phyloP scores from a whole-genome alignment of 352 stramenopile genomes.

The Globisporangium apiculatum region DNA sequence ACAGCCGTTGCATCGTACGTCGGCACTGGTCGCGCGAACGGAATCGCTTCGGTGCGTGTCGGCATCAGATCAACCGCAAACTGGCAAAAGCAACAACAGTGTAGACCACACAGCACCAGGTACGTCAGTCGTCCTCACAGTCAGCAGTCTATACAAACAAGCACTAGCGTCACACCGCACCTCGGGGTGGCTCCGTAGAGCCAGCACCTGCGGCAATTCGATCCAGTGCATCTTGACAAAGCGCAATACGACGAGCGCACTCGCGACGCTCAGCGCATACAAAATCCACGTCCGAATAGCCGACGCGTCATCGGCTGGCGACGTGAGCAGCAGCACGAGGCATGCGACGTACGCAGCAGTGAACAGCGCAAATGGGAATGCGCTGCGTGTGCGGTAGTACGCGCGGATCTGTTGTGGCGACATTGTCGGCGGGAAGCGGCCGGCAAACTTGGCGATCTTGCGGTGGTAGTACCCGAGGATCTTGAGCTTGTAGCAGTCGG shows the following conservation, averaged over 20 bases:
- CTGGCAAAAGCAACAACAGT: conserved; percentile 16
- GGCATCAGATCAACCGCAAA: conserved; percentile 38
- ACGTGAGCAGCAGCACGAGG: conserved; percentile 32
- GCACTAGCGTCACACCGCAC: conserved; percentile 17
- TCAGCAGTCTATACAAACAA: background rate
- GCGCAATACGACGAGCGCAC: conserved; percentile 55
- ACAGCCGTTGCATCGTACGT: conserved; percentile 28
- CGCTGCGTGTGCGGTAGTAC: conserved; percentile 44
- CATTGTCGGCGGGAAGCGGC: conserved; percentile 43
- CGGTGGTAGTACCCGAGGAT: conserved; percentile 81
- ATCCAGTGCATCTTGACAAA: conserved; percentile 68
- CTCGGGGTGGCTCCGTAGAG: conserved; percentile 54
- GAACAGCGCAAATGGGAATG: conserved; percentile 42
- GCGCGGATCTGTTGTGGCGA: conserved; percentile 33
- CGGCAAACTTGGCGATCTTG: conserved; percentile 73
- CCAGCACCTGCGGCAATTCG: conserved; percentile 62
- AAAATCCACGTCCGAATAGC: conserved; percentile 40
- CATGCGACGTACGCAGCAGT: conserved; percentile 26
- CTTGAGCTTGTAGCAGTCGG: conserved; percentile 69
- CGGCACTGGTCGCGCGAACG: conserved; percentile 47
- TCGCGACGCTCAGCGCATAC: conserved; percentile 50
- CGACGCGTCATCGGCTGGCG: conserved; percentile 20
- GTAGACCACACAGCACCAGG: background rate
- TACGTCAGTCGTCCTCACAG: background rate
- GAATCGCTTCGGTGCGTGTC: conserved; percentile 32